phyloP scores from a whole-genome alignment of 148 eudicot species.

The Persicaria tinctoria region DNA sequence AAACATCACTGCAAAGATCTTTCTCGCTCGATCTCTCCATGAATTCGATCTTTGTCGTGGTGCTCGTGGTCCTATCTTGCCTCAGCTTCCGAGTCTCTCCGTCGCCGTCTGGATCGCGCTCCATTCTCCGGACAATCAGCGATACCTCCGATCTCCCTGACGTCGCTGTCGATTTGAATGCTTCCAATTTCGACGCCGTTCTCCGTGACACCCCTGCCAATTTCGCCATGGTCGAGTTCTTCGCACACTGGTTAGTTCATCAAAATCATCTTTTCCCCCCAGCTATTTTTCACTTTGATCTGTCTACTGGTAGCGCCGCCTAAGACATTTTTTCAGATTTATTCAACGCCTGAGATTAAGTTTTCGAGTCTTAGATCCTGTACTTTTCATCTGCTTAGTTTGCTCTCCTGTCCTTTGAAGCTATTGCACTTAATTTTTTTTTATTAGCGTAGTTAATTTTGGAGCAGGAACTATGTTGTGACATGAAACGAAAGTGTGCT shows the following conservation, averaged over 20 bases:
- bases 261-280: neutral
- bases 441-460: neutral
- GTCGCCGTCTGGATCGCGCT: conserved; percentile 46
- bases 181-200: conserved; percentile 55
- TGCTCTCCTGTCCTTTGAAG: neutral
- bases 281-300: neutral
- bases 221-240: conserved; percentile 79
- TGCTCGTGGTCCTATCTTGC: conserved; percentile 18
- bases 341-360: neutral
- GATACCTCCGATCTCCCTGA: conserved; percentile 24
- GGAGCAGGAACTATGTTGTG: neutral
- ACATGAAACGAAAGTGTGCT: neutral
- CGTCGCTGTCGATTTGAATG: conserved; percentile 65
- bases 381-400: conserved; percentile 7
- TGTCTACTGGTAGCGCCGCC: neutral
- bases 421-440: neutral
- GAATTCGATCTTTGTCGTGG: conserved; percentile 14
- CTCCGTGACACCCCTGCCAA: conserved; percentile 61
- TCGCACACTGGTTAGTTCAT: conserved; percentile 65
- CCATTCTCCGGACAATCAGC: conserved; percentile 41
- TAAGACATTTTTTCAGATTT: neutral
- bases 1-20: conserved; percentile 5
- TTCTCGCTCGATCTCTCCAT: conserved; percentile 10
- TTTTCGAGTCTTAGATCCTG: neutral
- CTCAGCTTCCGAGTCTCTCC: conserved; percentile 17